A percentile compares a stretch with the other conserved stretches of the same genome.
Conservation (phyloP, 768 basidiomycete genomes). For the Hortiboletus campestris region DNA sequence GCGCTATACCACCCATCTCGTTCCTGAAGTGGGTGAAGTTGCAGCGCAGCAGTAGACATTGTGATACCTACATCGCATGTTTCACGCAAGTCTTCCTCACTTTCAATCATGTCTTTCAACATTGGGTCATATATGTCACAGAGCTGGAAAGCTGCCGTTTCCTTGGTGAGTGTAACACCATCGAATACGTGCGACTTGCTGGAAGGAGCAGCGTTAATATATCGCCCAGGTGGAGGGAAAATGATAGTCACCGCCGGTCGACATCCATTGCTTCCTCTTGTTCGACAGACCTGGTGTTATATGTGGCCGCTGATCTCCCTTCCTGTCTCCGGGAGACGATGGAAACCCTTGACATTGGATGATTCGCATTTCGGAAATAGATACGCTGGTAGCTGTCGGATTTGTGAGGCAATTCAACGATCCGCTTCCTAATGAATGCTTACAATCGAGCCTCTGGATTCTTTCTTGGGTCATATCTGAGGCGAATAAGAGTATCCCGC, state of each 20-base stretch:
- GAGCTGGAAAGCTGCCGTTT: slow-evolving; percentile 92
- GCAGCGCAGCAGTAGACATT: background rate
- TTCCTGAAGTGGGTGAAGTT: slow-evolving; percentile 44
- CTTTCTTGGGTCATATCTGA: slow-evolving; percentile 87
- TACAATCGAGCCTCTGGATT: slow-evolving; percentile 75
- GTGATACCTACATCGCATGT: slow-evolving; percentile 63
- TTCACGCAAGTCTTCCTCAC: slow-evolving; percentile 65
- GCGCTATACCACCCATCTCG: slow-evolving; percentile 88
- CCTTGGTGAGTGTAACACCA: slow-evolving; percentile 72
- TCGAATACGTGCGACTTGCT: slow-evolving; percentile 87
- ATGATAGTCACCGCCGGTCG: slow-evolving; percentile 30
- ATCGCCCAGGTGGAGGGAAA: background rate
- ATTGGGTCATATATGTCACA: slow-evolving; percentile 90
- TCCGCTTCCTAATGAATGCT: slow-evolving; percentile 27
- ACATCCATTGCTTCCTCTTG: slow-evolving; percentile 32
- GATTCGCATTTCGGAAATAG: slow-evolving; percentile 86
- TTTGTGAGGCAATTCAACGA: slow-evolving; percentile 1
- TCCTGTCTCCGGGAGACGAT: slow-evolving; percentile 63
- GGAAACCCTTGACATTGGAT: slow-evolving; percentile 74
- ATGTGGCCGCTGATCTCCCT: slow-evolving; percentile 34
- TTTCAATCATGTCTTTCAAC: slow-evolving; percentile 77
- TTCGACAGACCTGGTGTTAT: slow-evolving; percentile 31
- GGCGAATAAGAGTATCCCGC: slow-evolving; percentile 83
- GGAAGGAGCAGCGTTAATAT: background rate
- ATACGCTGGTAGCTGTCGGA: slow-evolving; percentile 84